phyloP scores from a whole-genome alignment of 2,329 filamentous ascomycete genomes.

The Trichophyton schoenleinii region DNA sequence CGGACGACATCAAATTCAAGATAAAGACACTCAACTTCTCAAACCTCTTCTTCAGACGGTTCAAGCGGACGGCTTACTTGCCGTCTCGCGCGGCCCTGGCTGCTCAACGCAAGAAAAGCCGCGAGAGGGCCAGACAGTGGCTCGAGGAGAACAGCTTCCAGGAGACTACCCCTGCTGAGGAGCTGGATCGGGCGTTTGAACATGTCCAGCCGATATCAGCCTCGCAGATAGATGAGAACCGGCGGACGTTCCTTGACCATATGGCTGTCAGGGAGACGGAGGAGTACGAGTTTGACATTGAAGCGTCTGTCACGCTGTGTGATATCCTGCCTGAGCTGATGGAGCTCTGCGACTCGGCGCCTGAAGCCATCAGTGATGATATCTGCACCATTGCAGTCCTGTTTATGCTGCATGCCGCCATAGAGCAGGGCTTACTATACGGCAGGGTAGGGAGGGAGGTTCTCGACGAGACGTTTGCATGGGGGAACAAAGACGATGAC shows the following conservation, averaged over 20 bases:
- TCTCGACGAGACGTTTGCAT: conserved; percentile 35
- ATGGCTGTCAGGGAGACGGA: conserved; percentile 18
- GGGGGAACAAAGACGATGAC: conserved; percentile 24
- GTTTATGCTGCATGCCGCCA: conserved; percentile 39
- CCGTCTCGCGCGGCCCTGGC: conserved; percentile 26
- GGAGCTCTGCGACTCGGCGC: conserved; percentile 32
- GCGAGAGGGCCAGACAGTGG: neutral
- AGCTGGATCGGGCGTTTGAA: neutral
- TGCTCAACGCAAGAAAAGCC: conserved; percentile 5
- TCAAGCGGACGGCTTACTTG: conserved; percentile 27
- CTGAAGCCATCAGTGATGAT: conserved; percentile 20
- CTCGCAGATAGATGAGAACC: conserved; percentile 17
- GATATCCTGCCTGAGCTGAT: conserved; percentile 39
- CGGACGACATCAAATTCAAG: conserved; percentile 36
- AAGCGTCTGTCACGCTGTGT: conserved; percentile 21
- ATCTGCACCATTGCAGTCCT: conserved; percentile 37
- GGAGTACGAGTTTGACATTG: conserved; percentile 13
- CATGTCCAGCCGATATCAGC: neutral
- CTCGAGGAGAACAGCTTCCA: neutral
- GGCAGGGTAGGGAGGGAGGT: conserved; percentile 25
- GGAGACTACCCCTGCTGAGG: neutral
- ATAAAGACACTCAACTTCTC: conserved; percentile 38
- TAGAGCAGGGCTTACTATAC: conserved; percentile 37
- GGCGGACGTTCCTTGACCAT: conserved; percentile 17
- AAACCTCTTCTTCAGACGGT: conserved; percentile 33